Evolutionary conservation across 257 asterid species (phyloP), one percentile per base, ranked within the genome.

Genomic region (Solanum tacnaense): DNA sequence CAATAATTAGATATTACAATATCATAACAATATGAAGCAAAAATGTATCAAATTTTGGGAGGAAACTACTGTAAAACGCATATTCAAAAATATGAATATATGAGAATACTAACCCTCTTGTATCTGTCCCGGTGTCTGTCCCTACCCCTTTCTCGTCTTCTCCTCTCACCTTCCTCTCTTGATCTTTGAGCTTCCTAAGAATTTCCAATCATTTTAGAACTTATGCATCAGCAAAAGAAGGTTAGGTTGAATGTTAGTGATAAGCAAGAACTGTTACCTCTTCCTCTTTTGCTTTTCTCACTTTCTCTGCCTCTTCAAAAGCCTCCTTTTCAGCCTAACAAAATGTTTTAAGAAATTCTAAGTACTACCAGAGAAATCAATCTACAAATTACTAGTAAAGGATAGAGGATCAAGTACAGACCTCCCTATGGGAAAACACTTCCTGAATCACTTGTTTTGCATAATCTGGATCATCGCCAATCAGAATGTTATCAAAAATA

Each of bases 321-420:
- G 91, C 91, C 84, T 84, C 91, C 89, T 86, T 89, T 78, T 89
- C 91, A 36, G 88, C 89, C 91, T 89, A 95, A 96, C 96, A 1
- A 70, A 29, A 70, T 70, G 75, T 29, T 70, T 39, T 7, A 76
- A 76, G 60, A 76, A 39, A 79, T 87, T 88, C 86, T 70, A 88
- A 21, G 36, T 15, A 88, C 65, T 44, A 89, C 16, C 84, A 84
- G 89, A 65, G 82, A 62, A 86, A 49, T 7, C 76, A 81, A 25
- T 62, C 56, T 5, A 11, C 67, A 76, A 79, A 46, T 83, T 58
- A 27, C 35, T 85, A 79, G 75, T 25, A n/a, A 25, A 78, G 65
- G 36, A 78, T 52, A 41, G 9, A 8, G 35, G 65, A 41, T 78
- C 36, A 41, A 41, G n/a, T 11, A 41, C 65, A 78, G 34, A 88